Percentiles rank a stretch among this genome's conserved stretches.
These are phyloP conservation scores for Trichosporon coremiiforme DNA, from an alignment of 1,284 basidiomycete genomes.

Conservation along the genomic window DNA sequence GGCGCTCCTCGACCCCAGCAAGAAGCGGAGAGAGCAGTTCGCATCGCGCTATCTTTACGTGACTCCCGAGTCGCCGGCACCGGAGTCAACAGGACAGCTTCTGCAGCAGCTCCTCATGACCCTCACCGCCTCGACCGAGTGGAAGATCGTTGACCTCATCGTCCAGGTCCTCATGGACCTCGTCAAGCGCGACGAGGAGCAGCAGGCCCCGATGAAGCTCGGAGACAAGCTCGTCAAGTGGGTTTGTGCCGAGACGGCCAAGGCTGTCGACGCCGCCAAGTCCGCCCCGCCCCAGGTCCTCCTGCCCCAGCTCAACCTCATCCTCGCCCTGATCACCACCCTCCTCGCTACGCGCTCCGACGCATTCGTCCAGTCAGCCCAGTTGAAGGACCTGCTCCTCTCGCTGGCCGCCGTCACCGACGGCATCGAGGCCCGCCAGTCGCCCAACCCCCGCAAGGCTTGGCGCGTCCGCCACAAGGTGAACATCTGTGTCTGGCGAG, in stretches of 20 bases:
- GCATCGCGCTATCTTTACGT: constrained; percentile 44
- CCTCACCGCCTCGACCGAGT: constrained; percentile 35
- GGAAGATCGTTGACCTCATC: constrained; percentile 40
- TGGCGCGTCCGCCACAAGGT: constrained; percentile 42
- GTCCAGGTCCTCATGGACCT: constrained; percentile 42
- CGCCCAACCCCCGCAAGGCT: constrained; percentile 13
- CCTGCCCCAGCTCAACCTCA: constrained; percentile 45
- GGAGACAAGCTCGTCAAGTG: constrained; percentile 54
- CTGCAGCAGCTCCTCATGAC: constrained; percentile 32
- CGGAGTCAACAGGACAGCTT: constrained; percentile 20
- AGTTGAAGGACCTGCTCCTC: constrained; percentile 44
- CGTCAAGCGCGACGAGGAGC: constrained; percentile 45
- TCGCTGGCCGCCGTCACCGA: constrained; percentile 48
- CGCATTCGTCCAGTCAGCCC: constrained; percentile 35
- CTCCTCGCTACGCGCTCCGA: constrained; percentile 37
- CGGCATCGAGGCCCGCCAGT: constrained; percentile 37
- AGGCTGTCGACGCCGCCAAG: constrained; percentile 32
- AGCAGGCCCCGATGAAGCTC: constrained; percentile 38
- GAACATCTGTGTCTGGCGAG: constrained; percentile 46
- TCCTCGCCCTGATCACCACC: constrained; percentile 40
- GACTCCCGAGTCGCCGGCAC: constrained; percentile 31
- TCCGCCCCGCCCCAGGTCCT: constrained; percentile 38
- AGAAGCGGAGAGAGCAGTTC: constrained; percentile 46
- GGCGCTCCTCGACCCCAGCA: constrained; percentile 41
- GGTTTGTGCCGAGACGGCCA: constrained; percentile 45